Conservation (phyloP, 192 early-diverging fungal genomes). For the Spizellomyces sp. region DNA sequence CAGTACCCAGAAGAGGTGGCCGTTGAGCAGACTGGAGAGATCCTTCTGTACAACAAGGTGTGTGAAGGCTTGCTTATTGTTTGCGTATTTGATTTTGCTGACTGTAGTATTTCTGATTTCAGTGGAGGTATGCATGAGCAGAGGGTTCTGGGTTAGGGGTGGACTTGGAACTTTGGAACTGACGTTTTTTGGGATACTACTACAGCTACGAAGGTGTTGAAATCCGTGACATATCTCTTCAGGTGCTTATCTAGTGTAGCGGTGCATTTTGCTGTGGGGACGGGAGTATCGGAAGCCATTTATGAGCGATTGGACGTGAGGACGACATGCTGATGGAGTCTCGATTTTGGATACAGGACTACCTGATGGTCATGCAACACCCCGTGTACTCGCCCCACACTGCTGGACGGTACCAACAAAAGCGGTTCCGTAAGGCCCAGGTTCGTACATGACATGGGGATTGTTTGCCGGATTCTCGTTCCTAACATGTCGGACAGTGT, state of each 20-base stretch:
- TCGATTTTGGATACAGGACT: conserved; percentile 57
- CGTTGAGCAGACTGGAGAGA: conserved; percentile 32
- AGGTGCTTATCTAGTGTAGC: conserved; percentile 13
- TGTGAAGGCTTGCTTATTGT: background rate
- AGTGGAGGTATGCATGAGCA: conserved; percentile 23
- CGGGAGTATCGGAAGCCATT: background rate
- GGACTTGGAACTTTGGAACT: conserved; percentile 9
- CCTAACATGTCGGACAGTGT: conserved; percentile 60
- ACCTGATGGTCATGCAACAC: conserved; percentile 83
- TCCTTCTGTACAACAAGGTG: conserved; percentile 54
- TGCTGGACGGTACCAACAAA: conserved; percentile 95
- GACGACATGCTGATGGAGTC: too few relatives aligned
- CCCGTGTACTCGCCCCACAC: conserved; percentile 98
- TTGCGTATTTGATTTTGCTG: background rate
- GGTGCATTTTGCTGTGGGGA: background rate
- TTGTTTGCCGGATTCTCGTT: conserved; percentile 10
- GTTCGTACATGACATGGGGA: conserved; percentile 37
- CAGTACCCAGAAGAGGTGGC: conserved; percentile 29
- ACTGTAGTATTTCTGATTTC: background rate
- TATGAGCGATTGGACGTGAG: too few relatives aligned
- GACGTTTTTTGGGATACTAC: background rate
- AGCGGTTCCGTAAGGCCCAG: conserved; percentile 97
- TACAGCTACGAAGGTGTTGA: conserved; percentile 52
- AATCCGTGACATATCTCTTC: conserved; percentile 52
- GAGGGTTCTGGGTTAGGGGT: background rate